Evolutionary conservation across 257 asterid species (phyloP).

Genomic region (Penstemon newberryi): DNA sequence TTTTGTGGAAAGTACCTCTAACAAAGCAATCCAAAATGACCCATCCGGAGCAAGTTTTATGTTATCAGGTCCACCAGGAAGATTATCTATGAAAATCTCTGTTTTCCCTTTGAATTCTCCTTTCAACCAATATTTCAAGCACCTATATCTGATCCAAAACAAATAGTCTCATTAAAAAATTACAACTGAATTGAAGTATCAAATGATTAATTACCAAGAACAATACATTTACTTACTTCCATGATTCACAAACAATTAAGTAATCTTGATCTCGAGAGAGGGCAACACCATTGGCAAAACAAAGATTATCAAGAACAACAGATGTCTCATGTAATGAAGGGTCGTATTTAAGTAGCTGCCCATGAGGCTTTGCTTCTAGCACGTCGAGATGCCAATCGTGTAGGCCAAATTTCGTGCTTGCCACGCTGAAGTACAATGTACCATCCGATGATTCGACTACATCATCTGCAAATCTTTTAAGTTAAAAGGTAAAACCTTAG

Average conservation of each 20-base stretch:
- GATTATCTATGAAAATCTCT: slow-evolving; percentile 56
- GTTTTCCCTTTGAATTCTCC: slow-evolving; percentile 50
- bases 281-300: slow-evolving; percentile 69
- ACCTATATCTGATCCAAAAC: slow-evolving; percentile 51
- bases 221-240: slow-evolving; percentile 48
- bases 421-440: slow-evolving; percentile 55
- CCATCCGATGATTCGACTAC: slow-evolving; percentile 71
- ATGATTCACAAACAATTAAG: slow-evolving; percentile 65
- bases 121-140: slow-evolving; percentile 61
- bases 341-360: slow-evolving; percentile 58
- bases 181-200: no score
- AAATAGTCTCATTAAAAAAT: neutral
- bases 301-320: slow-evolving; percentile 47
- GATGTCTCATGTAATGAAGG: slow-evolving; percentile 42
- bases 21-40: slow-evolving; percentile 66
- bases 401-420: slow-evolving; percentile 50
- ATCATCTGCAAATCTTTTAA: slow-evolving; percentile 60
- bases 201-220: neutral
- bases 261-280: slow-evolving; percentile 52
- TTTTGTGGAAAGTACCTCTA: slow-evolving; percentile 38
- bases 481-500: neutral
- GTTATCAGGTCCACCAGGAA: slow-evolving; percentile 65
- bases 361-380: slow-evolving; percentile 56
- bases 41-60: slow-evolving; percentile 80
- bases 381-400: slow-evolving; percentile 54